phyloP scores from a whole-genome alignment of 371 early-diverging fungal species.

The Rhizopus delemar region DNA sequence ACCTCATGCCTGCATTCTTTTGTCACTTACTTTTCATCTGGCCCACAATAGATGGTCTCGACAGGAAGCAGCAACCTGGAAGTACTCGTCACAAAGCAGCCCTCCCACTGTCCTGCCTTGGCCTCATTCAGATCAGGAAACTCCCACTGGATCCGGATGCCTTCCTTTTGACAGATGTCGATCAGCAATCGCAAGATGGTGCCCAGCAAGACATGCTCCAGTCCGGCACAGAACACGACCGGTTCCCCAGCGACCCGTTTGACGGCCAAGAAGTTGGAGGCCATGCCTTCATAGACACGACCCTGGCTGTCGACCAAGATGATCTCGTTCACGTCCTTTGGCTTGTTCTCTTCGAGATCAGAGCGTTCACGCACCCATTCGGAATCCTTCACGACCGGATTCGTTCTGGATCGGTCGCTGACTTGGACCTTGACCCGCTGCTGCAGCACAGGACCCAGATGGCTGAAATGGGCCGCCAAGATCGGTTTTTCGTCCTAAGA shows the following conservation, averaged over 20 bases:
- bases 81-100: conserved; percentile 66
- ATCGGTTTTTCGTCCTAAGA: conserved; percentile 32
- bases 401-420: conserved; percentile 44
- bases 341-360: conserved; percentile 36
- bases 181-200: conserved; percentile 61
- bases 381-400: conserved; percentile 63
- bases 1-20: background rate
- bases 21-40: conserved; percentile 30
- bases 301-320: conserved; percentile 51
- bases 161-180: conserved; percentile 47
- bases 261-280: conserved; percentile 65
- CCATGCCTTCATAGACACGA: conserved; percentile 63
- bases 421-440: conserved; percentile 47
- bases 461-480: conserved; percentile 51
- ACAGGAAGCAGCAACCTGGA: conserved; percentile 58
- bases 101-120: conserved; percentile 50
- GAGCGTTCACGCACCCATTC: conserved; percentile 63
- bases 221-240: conserved; percentile 54
- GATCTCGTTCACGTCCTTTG: conserved; percentile 56
- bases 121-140: conserved; percentile 52
- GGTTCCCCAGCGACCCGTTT: conserved; percentile 21
- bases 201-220: conserved; percentile 59
- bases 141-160: conserved; percentile 47
- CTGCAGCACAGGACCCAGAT: conserved; percentile 23
- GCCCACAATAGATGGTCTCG: conserved; percentile 38